A percentile compares a stretch with the other conserved stretches of the same genome.
Evolutionary conservation across 352 stramenopile genomes (phyloP).

Genomic region (Phytophthora pluvialis): DNA sequence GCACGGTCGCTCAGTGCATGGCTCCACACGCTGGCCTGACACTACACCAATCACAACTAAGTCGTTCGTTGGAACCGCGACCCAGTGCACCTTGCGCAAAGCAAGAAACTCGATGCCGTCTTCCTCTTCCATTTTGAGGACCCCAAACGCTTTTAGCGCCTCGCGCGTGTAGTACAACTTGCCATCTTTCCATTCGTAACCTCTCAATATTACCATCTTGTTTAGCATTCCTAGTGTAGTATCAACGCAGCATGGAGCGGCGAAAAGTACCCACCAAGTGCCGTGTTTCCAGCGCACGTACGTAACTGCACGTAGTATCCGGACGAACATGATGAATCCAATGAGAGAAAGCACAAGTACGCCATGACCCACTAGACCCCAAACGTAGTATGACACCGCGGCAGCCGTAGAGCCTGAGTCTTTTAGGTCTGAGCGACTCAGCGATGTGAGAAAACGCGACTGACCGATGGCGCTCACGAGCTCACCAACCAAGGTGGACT

Average conservation of each 20-base stretch:
- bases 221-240: conserved; percentile 12
- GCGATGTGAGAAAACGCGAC: conserved; percentile 12
- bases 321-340: conserved; percentile 19
- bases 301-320: conserved; percentile 9
- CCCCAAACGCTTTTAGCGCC: conserved; percentile 24
- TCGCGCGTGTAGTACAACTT: conserved; percentile 24
- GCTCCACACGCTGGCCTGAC: conserved; percentile 11
- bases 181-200: conserved; percentile 21
- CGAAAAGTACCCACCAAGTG: conserved; percentile 19
- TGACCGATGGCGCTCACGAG: conserved; percentile 15
- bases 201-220: conserved; percentile 30
- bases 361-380: conserved; percentile 27
- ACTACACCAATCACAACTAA: conserved; percentile 24
- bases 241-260: conserved; percentile 25
- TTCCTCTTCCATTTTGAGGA: conserved; percentile 27
- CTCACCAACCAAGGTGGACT: conserved; percentile 33
- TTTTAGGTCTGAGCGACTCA: conserved; percentile 18
- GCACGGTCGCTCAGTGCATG: conserved; percentile 19
- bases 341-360: conserved; percentile 24
- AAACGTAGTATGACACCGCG: conserved; percentile 32
- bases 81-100: conserved; percentile 24
- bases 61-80: conserved; percentile 4
- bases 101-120: conserved; percentile 21
- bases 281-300: conserved; percentile 22
- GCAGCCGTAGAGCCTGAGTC: conserved; percentile 1